Base-by-base conservation (phyloP, 257 asterid species). In the Rubia yunnanensis region DNA sequence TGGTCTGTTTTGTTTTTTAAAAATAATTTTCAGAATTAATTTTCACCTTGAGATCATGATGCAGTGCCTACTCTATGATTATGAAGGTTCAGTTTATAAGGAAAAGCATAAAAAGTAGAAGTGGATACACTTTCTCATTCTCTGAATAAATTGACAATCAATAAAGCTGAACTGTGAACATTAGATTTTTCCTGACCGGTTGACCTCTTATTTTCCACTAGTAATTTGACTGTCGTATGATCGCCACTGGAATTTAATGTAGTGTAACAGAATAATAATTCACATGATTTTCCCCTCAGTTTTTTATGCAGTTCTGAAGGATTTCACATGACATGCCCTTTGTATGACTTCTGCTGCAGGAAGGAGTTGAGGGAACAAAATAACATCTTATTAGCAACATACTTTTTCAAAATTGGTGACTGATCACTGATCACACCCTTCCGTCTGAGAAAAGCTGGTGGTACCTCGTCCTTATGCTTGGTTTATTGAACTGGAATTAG, bases 341-440 rank as follows among this genome's bases (percentile, higher is more conserved):
- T 35, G 4, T 24, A n/a, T 62, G 68, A 4, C 26, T 54, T 71
- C 50, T 71, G 75, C 56, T 77, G 76, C 94, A 91, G 98, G 98
- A 86, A 86, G 79, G 91, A 85, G 77, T 92, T 74, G 26, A 66
- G 62, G 72, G 79, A 50, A 64, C 77, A 75, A 68, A 86, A 81
- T 26, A 82, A 71, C 50, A 66, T 86, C 69, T 41, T 83, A 66
- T 73, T 91, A 64, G 84, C 92, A 55, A 75, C 88, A 28, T 83
- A 85, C 79, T 91, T 85, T 73, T 75, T 79, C 55, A 82, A 69
- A 77, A 72, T 78, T 65, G 73, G 69, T 57, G 56, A 55, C 53
- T 76, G 81, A 79, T 65, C 23, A 67, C 26, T 74, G 81, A 79
- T 68, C 28, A 67, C 39, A 31, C 71, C 55, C 23, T 34, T 66